A percentile compares a stretch with the other conserved stretches of the same genome.
Conservation (phyloP, 805 yeast species). For the Soucietia sequanensis region DNA sequence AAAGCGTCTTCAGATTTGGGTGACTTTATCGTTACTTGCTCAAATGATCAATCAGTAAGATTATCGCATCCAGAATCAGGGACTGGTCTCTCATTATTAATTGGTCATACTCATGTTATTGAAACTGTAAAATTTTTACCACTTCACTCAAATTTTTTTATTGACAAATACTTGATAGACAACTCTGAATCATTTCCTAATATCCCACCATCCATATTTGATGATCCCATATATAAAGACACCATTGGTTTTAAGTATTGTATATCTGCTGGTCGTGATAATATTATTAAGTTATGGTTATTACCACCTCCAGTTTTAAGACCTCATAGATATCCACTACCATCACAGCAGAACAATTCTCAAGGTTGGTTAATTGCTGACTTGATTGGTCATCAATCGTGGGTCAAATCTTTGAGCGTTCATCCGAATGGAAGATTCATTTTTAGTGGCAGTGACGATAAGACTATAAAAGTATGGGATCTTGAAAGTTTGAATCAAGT, state of each 20-base stretch:
- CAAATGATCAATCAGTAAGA: conserved; percentile 75
- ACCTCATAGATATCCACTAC: conserved; percentile 55
- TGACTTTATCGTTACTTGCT: conserved; percentile 65
- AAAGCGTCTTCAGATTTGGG: conserved; percentile 29
- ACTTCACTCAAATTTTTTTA: conserved; percentile 37
- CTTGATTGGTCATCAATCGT: conserved; percentile 75
- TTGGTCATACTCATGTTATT: conserved; percentile 82
- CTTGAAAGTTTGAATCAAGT: conserved; percentile 37
- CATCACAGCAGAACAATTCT: conserved; percentile 49
- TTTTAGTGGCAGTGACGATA: conserved; percentile 78
- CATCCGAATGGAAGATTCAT: conserved; percentile 78
- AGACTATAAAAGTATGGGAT: conserved; percentile 77
- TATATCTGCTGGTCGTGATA: conserved; percentile 79
- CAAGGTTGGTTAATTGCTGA: conserved; percentile 59
- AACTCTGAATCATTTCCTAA: conserved; percentile 29
- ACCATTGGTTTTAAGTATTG: conserved; percentile 66
- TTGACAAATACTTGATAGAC: conserved; percentile 45
- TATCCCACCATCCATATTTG: conserved; percentile 26
- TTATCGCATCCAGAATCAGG: conserved; percentile 66
- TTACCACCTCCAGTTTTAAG: conserved; percentile 64
- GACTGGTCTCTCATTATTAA: conserved; percentile 60
- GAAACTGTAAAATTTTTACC: conserved; percentile 75
- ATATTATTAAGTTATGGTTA: conserved; percentile 70
- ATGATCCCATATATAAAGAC: conserved; percentile 25
- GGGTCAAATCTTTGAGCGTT: conserved; percentile 71